These are phyloP conservation scores for Sporothrix curviconia DNA, from an alignment of 2,329 filamentous ascomycete genomes.

Conservation along the genomic window DNA sequence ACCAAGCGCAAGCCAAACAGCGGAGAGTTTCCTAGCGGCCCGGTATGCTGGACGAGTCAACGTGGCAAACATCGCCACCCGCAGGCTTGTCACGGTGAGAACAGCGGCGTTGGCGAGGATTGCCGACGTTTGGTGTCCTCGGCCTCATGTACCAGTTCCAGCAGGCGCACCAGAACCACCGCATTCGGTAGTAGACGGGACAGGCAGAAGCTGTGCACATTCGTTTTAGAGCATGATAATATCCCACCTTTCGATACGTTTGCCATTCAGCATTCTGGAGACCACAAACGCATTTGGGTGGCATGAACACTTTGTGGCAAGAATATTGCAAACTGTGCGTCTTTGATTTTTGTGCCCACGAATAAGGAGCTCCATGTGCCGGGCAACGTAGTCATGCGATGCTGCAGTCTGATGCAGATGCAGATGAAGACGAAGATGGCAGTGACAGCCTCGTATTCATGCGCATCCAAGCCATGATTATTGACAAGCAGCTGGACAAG, in stretches of 20 bases:
- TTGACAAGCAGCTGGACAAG: not conserved
- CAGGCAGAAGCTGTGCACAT: too few species aligned
- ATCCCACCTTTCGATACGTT: too few species aligned
- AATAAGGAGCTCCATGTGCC: too few species aligned
- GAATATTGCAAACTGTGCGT: too few species aligned
- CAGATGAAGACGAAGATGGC: not conserved
- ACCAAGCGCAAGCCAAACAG: slow-evolving; percentile 28
- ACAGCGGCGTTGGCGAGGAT: slow-evolving; percentile 41
- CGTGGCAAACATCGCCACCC: slow-evolving; percentile 52
- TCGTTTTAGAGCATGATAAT: too few species aligned
- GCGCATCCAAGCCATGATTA: too few species aligned
- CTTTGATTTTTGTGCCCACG: too few species aligned
- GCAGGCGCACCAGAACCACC: slow-evolving; percentile 47
- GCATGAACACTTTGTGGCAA: too few species aligned
- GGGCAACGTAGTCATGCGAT: not conserved
- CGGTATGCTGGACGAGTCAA: slow-evolving; percentile 47
- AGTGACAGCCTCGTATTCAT: not conserved
- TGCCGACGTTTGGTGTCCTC: slow-evolving; percentile 49
- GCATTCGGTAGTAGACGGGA: slow-evolving; percentile 19
- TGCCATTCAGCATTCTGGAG: too few species aligned
- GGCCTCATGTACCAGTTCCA: slow-evolving; percentile 54
- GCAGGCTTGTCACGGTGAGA: slow-evolving; percentile 46
- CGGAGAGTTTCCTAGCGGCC: slow-evolving; percentile 47
- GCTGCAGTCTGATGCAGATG: too few species aligned
- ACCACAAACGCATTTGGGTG: too few species aligned